A percentile compares a stretch with the other conserved stretches of the same genome.
Evolutionary conservation across 2,329 filamentous ascomycete species (phyloP).

Genomic region (Pseudopithomyces maydicus): DNA sequence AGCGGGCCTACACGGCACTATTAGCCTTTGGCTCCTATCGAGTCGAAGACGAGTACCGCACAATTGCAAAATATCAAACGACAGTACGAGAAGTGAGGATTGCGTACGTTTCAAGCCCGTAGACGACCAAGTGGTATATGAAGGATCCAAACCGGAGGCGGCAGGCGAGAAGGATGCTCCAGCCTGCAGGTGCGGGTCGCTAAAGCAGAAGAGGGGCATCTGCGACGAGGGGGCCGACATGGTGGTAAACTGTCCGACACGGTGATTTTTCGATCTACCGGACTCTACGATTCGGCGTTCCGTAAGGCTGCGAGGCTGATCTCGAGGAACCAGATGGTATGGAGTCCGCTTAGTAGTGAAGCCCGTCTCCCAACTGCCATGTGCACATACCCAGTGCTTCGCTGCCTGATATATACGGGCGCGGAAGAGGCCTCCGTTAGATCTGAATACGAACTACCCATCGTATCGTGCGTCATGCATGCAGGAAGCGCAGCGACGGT

Average conservation of each 20-base stretch:
- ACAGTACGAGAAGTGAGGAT: slow-evolving; percentile 12
- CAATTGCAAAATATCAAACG: not conserved
- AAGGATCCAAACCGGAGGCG: slow-evolving; percentile 25
- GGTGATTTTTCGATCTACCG: not conserved
- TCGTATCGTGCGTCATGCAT: slow-evolving; percentile 13
- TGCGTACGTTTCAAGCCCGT: slow-evolving; percentile 34
- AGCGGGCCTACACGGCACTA: slow-evolving; percentile 12
- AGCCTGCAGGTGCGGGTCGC: slow-evolving; percentile 18
- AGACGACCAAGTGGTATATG: slow-evolving; percentile 22
- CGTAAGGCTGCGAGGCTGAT: not conserved
- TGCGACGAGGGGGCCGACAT: slow-evolving; percentile 31
- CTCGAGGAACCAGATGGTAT: not conserved
- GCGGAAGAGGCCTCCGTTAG: slow-evolving; percentile 5
- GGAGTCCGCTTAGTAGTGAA: not conserved
- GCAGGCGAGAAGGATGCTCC: slow-evolving; percentile 23
- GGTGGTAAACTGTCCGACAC: slow-evolving; percentile 7
- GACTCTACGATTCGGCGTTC: not conserved
- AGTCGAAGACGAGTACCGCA: not conserved
- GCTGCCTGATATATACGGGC: slow-evolving; percentile 3
- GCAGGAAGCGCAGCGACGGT: slow-evolving; percentile 2
- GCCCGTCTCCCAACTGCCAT: not conserved
- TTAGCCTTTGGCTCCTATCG: slow-evolving; percentile 13
- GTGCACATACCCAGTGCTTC: not conserved
- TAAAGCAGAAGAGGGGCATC: slow-evolving; percentile 29
- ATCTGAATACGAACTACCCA: slow-evolving; percentile 4